phyloP scores from a whole-genome alignment of 331 rosid genomes.

The Prunus yedoensis region DNA sequence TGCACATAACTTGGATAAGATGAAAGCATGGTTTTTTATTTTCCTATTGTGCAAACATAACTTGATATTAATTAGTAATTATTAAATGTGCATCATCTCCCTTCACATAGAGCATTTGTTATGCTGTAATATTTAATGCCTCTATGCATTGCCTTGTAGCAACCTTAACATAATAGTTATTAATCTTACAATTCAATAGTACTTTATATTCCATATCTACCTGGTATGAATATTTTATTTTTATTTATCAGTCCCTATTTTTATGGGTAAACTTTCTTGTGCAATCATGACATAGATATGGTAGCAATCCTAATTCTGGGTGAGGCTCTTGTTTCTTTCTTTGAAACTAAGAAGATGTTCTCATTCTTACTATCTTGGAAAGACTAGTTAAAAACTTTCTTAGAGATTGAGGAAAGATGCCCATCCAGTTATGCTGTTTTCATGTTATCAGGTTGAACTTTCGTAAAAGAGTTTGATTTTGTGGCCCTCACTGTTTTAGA shows the following conservation, averaged over 20 bases:
- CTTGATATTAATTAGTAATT: neutral
- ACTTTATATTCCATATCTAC: neutral
- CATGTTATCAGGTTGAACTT: no score
- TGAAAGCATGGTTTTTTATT: neutral
- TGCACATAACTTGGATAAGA: neutral
- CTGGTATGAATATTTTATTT: neutral
- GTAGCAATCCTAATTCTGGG: neutral
- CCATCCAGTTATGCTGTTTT: no score
- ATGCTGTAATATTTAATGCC: neutral
- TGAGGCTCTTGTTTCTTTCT: neutral
- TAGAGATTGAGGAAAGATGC: no score
- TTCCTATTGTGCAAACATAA: no score
- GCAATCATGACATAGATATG: neutral
- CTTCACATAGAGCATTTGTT: neutral
- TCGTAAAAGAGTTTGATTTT: neutral
- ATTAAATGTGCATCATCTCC: neutral
- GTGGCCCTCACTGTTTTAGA: neutral
- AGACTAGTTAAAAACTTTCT: no score
- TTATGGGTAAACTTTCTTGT: no score
- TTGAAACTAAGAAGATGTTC: neutral
- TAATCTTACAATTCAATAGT: neutral
- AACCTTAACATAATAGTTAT: neutral
- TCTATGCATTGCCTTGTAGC: neutral
- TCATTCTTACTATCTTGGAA: no score
- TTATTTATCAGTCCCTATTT: neutral